These are phyloP conservation scores for Candida tetrigidarum DNA, from an alignment of 1,139 yeast genomes.

Conservation along the genomic window DNA sequence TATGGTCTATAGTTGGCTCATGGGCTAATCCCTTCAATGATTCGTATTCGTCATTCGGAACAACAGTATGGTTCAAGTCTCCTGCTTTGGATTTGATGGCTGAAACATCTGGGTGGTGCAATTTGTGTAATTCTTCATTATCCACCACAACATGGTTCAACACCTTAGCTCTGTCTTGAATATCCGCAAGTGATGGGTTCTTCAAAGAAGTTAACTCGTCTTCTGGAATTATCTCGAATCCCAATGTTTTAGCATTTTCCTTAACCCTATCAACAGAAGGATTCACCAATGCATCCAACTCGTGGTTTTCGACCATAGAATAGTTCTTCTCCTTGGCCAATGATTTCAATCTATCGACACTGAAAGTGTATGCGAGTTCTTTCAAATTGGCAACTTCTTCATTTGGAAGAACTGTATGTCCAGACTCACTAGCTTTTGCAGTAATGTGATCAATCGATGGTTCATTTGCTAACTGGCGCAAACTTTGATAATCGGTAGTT, in stretches of 20 bases:
- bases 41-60: conserved; percentile 25
- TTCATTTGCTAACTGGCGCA: conserved; percentile 23
- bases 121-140: conserved; percentile 13
- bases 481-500: conserved; percentile 16
- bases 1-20: conserved; percentile 16
- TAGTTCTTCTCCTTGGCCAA: conserved; percentile 26
- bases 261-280: conserved; percentile 19
- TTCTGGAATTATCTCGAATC: conserved; percentile 22
- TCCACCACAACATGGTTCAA: conserved; percentile 2
- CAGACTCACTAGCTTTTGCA: conserved; percentile 22
- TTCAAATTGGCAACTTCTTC: conserved; percentile 19
- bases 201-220: conserved; percentile 21
- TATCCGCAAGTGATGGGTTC: conserved; percentile 18
- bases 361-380: conserved; percentile 25
- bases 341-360: conserved; percentile 25
- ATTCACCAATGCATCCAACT: conserved; percentile 14
- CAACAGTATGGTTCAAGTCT: conserved; percentile 22
- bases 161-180: conserved; percentile 19
- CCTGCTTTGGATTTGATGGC: conserved; percentile 12
- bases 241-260: conserved; percentile 17
- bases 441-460: conserved; percentile 25
- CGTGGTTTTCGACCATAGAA: conserved; percentile 23
- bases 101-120: conserved; percentile 14
- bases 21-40: conserved; percentile 15
- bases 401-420: conserved; percentile 24